Percentiles rank a stretch among this genome's conserved stretches.
Conservation (phyloP, 148 eudicot species). For the Silene latifolia region DNA sequence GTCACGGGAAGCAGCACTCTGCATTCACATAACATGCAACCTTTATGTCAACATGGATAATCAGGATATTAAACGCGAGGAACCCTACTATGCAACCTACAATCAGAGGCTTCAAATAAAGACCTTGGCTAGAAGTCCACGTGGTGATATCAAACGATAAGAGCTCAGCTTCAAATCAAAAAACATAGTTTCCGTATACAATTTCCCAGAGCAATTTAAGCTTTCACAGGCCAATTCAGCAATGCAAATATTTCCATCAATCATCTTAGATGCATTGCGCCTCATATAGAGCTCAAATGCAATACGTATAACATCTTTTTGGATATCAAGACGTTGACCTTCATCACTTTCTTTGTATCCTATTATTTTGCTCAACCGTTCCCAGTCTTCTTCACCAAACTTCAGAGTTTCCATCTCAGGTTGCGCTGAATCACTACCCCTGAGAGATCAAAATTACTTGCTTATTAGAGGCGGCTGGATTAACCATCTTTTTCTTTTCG, state of each 20-base stretch:
- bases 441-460: conserved; percentile 29
- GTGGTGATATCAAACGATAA: conserved; percentile 78
- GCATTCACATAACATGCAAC: conserved; percentile 25
- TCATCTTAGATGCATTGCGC: conserved; percentile 90
- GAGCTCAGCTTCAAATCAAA: conserved; percentile 92
- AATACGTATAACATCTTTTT: conserved; percentile 54
- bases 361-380: conserved; percentile 71
- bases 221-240: conserved; percentile 91
- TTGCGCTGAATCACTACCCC: conserved; percentile 57
- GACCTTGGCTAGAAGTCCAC: conserved; percentile 94
- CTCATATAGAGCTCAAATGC: conserved; percentile 86
- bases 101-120: conserved; percentile 11
- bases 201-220: conserved; percentile 65
- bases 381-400: conserved; percentile 82
- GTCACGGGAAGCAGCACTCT: conserved; percentile 85
- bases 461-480: background rate
- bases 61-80: background rate
- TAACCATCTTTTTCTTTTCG: background rate
- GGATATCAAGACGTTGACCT: conserved; percentile 40
- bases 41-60: background rate
- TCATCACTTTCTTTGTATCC: conserved; percentile 85
- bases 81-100: background rate
- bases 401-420: conserved; percentile 59
- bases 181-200: conserved; percentile 72
- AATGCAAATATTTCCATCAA: conserved; percentile 53